Percentiles rank a stretch among this genome's conserved stretches.
Conservation (phyloP, 495 filamentous ascomycete species). For the Tuber aestivum region DNA sequence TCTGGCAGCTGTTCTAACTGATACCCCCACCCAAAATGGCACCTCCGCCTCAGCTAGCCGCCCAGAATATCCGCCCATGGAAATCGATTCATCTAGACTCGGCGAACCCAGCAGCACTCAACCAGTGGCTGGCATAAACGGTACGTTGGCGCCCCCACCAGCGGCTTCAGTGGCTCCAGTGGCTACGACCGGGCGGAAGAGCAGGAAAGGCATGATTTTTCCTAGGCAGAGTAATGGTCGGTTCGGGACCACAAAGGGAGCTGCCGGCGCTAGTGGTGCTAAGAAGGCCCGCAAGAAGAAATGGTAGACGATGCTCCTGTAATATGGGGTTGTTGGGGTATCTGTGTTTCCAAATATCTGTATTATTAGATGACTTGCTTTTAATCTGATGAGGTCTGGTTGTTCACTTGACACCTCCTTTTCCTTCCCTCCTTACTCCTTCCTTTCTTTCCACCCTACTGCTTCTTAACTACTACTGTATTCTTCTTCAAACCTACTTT, state of each 20-base stretch:
- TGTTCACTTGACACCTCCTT: conserved; percentile 9
- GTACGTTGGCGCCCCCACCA: neutral
- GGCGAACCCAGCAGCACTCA: neutral
- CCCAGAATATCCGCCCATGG: neutral
- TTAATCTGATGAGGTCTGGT: neutral
- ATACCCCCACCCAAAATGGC: neutral
- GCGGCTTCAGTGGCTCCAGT: conserved; percentile 34
- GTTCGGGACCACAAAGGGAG: conserved; percentile 30
- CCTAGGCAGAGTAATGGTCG: conserved; percentile 37
- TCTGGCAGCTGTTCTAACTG: neutral
- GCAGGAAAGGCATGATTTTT: conserved; percentile 32
- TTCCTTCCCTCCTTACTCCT: conserved; percentile 4
- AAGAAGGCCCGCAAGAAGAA: conserved; percentile 1
- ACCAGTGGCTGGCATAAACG: neutral
- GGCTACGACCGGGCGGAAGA: conserved; percentile 21
- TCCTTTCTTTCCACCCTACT: conserved; percentile 13
- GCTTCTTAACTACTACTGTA: conserved; percentile 7
- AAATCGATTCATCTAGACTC: neutral
- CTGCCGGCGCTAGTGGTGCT: conserved; percentile 12
- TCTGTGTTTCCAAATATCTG: conserved; percentile 7
- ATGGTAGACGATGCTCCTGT: conserved; percentile 11
- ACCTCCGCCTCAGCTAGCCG: neutral
- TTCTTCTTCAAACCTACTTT: conserved; percentile 7
- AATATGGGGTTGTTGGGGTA: conserved; percentile 7
- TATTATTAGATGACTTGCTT: conserved; percentile 3